These are phyloP conservation scores for Fusarium concolor DNA, from an alignment of 2,329 filamentous ascomycete species.

Conservation along the genomic window DNA sequence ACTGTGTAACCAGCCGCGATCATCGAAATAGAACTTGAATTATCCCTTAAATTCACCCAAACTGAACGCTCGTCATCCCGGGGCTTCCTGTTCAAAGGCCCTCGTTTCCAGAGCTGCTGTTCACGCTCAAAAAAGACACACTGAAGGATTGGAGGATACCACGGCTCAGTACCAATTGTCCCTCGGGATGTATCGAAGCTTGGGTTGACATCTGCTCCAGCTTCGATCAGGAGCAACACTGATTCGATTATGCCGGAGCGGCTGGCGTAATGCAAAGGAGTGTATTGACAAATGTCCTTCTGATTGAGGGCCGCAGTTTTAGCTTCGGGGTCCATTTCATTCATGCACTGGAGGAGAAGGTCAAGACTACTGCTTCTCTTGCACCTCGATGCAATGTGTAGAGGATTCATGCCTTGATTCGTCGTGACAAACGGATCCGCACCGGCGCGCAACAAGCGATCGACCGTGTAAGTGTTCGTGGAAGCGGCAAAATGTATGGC, in stretches of 20 bases:
- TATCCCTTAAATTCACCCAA: too few species aligned
- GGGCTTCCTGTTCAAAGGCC: neutral
- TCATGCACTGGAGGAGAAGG: conserved; percentile 28
- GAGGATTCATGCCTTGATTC: conserved; percentile 22
- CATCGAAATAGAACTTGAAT: neutral
- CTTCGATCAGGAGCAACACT: conserved; percentile 27
- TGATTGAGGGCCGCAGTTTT: conserved; percentile 15
- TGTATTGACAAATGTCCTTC: conserved; percentile 23
- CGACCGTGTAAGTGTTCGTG: conserved; percentile 1
- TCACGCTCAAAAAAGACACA: conserved; percentile 30
- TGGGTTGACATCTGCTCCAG: conserved; percentile 26
- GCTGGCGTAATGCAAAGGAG: conserved; percentile 37
- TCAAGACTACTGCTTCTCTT: conserved; percentile 25
- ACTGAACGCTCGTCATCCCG: neutral
- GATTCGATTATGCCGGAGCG: conserved; percentile 25
- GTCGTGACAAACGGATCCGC: conserved; percentile 33
- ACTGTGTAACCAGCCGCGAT: conserved; percentile 11
- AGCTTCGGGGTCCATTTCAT: neutral
- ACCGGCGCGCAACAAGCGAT: conserved; percentile 16
- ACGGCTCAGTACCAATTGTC: neutral
- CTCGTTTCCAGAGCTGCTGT: conserved; percentile 22
- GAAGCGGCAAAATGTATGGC: conserved; percentile 40
- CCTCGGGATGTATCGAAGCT: neutral
- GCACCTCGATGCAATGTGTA: conserved; percentile 38
- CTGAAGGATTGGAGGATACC: conserved; percentile 37